Evolutionary conservation across 768 basidiomycete genomes (phyloP).

Genomic region (Terana coerulea): DNA sequence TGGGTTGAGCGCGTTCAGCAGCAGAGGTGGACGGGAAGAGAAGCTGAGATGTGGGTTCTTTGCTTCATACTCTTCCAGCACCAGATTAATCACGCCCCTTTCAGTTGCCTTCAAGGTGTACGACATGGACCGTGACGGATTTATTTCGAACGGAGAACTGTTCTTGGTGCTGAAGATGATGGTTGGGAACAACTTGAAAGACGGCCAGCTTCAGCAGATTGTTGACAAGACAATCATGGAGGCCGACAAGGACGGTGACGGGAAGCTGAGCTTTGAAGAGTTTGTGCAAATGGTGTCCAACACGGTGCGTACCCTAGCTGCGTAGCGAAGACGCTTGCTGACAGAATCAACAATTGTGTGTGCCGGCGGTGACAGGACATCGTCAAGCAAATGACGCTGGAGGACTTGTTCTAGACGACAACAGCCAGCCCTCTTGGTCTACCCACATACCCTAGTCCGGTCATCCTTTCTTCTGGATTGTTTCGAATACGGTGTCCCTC

Average conservation of each 20-base stretch:
- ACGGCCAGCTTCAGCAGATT: constrained; percentile 98
- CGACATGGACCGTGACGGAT: constrained; percentile 97
- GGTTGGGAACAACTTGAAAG: constrained; percentile 99
- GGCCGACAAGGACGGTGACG: constrained; percentile 96
- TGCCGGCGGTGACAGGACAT: constrained; percentile 75
- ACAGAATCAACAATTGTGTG: not conserved
- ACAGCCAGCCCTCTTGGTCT: too few species aligned
- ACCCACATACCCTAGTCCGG: constrained; percentile 3
- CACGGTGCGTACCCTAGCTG: constrained; percentile 68
- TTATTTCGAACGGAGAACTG: constrained; percentile 96
- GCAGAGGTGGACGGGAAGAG: constrained; percentile 94
- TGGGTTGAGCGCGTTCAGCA: constrained; percentile 95
- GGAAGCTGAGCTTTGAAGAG: constrained; percentile 95
- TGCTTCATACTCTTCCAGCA: not conserved
- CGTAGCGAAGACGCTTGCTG: not conserved
- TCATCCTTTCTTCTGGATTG: not conserved
- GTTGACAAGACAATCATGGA: constrained; percentile 99
- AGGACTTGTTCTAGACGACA: constrained; percentile 71
- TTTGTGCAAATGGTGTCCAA: constrained; percentile 96
- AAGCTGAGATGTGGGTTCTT: constrained; percentile 81
- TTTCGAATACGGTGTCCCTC: not conserved
- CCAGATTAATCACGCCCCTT: not conserved
- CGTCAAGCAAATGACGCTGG: constrained; percentile 97
- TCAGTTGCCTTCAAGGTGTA: constrained; percentile 99
- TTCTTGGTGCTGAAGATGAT: constrained; percentile 99